phyloP scores from a whole-genome alignment of 345 rosid species.

The Eucalyptus albens region DNA sequence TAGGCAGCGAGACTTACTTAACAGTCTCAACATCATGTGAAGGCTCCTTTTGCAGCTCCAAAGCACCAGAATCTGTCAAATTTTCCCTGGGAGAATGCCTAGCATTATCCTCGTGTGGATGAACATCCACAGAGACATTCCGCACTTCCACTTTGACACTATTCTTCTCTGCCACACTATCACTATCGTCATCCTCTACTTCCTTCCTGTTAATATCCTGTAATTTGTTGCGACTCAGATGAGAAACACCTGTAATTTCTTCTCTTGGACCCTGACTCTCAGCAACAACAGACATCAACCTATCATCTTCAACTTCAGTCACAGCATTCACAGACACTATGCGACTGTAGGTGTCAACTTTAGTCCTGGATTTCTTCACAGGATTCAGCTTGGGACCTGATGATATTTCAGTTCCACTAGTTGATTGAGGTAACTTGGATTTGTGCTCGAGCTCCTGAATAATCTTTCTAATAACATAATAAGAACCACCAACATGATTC shows the following conservation, averaged over 20 bases:
- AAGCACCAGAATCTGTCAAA: background rate
- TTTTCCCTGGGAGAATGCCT: background rate
- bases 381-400: background rate
- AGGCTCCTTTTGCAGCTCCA: background rate
- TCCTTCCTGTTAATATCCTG: background rate
- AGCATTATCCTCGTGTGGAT: background rate
- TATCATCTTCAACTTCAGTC: background rate
- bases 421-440: conserved; percentile 5
- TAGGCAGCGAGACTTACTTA: background rate
- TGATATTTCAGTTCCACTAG: background rate
- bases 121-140: background rate
- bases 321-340: background rate
- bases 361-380: background rate
- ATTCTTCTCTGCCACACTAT: background rate
- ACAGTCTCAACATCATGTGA: background rate
- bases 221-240: background rate
- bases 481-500: conserved; percentile 31
- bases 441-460: conserved; percentile 23
- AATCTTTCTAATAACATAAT: conserved; percentile 11
- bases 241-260: background rate
- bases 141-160: background rate
- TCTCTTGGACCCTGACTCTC: background rate
- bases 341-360: background rate
- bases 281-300: background rate
- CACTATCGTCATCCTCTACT: background rate